A percentile compares a stretch with the other conserved stretches of the same genome.
Evolutionary conservation across 2,329 filamentous ascomycete species (phyloP).

Genomic region (Trichoderma endophyticum): DNA sequence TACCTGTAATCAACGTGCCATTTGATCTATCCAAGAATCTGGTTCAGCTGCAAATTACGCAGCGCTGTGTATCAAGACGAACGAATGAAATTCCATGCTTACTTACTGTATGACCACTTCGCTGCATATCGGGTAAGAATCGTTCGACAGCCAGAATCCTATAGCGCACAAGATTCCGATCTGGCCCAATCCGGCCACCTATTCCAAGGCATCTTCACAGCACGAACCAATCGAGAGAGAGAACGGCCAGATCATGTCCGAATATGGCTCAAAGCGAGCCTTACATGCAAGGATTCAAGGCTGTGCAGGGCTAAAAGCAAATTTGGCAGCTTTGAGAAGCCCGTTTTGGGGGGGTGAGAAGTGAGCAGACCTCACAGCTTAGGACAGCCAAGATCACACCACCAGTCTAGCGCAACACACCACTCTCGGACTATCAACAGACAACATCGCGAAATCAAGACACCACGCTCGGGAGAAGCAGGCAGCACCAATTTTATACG

Average conservation of each 20-base stretch:
- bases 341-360: neutral
- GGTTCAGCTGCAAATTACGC: neutral
- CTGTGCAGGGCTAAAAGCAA: neutral
- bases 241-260: neutral
- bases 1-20: neutral
- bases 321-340: neutral
- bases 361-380: neutral
- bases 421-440: neutral
- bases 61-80: neutral
- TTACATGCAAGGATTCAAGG: neutral
- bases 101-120: neutral
- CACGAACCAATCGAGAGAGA: neutral
- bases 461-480: neutral
- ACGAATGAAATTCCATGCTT: neutral
- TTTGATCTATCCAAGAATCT: neutral
- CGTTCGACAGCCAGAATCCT: neutral
- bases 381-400: neutral
- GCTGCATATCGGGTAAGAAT: neutral
- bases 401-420: neutral
- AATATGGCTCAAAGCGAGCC: neutral
- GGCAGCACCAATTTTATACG: neutral
- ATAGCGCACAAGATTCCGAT: neutral
- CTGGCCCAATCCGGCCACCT: neutral
- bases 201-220: neutral
- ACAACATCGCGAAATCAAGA: neutral